Conservation (phyloP, 805 yeast genomes). For the Scheffersomyces coipomensis region DNA sequence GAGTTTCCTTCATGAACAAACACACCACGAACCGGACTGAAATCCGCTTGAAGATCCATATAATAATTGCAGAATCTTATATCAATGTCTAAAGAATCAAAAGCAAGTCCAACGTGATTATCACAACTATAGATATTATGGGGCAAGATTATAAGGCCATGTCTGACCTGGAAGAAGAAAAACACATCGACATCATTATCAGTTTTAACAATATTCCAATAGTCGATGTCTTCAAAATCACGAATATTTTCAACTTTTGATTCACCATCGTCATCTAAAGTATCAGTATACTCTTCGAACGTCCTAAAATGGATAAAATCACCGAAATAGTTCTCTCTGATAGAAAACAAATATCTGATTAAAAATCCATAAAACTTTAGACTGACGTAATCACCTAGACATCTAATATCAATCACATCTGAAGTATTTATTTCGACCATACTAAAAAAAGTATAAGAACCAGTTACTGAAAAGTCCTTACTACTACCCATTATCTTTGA, state of each 20-base stretch:
- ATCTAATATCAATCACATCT: constrained; percentile 66
- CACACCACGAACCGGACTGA: constrained; percentile 52
- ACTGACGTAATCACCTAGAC: constrained; percentile 65
- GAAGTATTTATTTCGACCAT: constrained; percentile 62
- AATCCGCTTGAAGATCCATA: constrained; percentile 84
- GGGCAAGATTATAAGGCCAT: constrained; percentile 75
- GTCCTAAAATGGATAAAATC: constrained; percentile 81
- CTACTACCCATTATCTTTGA: constrained; percentile 67
- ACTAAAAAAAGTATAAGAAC: constrained; percentile 63
- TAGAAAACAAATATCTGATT: constrained; percentile 67
- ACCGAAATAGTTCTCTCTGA: constrained; percentile 90
- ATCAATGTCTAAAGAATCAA: constrained; percentile 71
- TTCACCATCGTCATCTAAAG: constrained; percentile 3
- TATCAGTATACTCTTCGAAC: constrained; percentile 69
- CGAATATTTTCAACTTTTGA: constrained; percentile 1
- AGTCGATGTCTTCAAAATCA: constrained; percentile 8
- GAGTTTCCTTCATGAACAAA: constrained; percentile 25
- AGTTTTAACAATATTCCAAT: constrained; percentile 41
- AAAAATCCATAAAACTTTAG: constrained; percentile 78
- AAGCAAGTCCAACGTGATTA: constrained; percentile 59
- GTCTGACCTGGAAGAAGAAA: constrained; percentile 65
- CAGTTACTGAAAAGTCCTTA: constrained; percentile 55
- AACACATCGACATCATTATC: constrained; percentile 78
- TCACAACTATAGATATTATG: constrained; percentile 63
- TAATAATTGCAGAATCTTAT: constrained; percentile 87